Evolutionary conservation across 306 rosid genomes (phyloP).

Genomic region (Citrullus colocynthis): DNA sequence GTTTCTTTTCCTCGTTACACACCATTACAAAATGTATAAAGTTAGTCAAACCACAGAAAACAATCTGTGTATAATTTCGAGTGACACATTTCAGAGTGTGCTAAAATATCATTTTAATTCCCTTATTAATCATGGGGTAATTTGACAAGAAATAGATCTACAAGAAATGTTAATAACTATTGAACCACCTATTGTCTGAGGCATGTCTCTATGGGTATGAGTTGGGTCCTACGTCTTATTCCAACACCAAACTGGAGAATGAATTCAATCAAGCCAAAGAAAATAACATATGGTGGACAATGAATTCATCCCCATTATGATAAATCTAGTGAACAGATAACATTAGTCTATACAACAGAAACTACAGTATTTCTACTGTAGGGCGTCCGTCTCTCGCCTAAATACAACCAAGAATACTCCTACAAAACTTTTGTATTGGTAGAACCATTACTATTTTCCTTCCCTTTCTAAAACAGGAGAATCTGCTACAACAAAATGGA

Average conservation of each 20-base stretch:
- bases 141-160: too few relatives aligned
- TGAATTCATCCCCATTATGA: background rate
- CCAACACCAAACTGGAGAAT: background rate
- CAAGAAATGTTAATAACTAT: too few relatives aligned
- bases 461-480: background rate
- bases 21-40: too few relatives aligned
- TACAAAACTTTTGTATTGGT: constrained; percentile 37
- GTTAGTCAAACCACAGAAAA: too few relatives aligned
- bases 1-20: too few relatives aligned
- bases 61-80: too few relatives aligned
- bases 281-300: background rate
- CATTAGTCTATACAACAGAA: background rate
- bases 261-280: background rate
- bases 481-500: background rate
- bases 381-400: background rate
- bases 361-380: background rate
- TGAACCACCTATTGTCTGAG: too few relatives aligned
- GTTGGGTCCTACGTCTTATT: background rate
- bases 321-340: background rate
- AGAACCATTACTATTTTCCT: background rate
- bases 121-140: too few relatives aligned
- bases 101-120: too few relatives aligned
- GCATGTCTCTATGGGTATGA: too few relatives aligned
- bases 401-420: constrained; percentile 22
- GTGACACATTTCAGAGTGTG: too few relatives aligned